Evolutionary conservation across 1,139 yeast species (phyloP).

Genomic region (Zygosaccharomyces sapae): DNA sequence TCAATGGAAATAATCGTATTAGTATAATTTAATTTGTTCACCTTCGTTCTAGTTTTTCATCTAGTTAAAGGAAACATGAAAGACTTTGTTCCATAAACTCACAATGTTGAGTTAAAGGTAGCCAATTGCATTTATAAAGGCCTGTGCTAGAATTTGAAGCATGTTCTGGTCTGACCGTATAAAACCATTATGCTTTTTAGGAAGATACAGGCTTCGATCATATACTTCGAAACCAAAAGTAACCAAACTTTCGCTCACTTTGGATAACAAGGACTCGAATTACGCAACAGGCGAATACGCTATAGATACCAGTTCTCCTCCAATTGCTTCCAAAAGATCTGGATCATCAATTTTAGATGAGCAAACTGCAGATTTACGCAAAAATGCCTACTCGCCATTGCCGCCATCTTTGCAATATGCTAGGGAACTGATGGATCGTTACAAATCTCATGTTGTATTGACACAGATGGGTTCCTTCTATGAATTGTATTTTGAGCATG

Average conservation of each 20-base stretch:
- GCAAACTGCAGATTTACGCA: neutral
- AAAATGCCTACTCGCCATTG: slow-evolving; percentile 6
- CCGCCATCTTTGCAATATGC: slow-evolving; percentile 36
- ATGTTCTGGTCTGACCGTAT: neutral
- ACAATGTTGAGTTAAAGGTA: neutral
- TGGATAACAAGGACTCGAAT: neutral
- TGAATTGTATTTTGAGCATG: slow-evolving; percentile 86
- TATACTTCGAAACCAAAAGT: slow-evolving; percentile 6
- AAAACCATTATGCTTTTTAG: neutral
- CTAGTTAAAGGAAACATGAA: no score
- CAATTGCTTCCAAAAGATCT: neutral
- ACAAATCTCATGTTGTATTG: slow-evolving; percentile 69
- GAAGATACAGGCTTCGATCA: slow-evolving; percentile 5
- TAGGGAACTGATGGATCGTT: slow-evolving; percentile 44
- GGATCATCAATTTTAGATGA: neutral
- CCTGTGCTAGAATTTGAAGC: neutral
- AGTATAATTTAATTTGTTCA: no score
- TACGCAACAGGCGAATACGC: neutral
- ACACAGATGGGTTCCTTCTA: slow-evolving; percentile 91
- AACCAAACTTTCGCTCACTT: slow-evolving; percentile 9
- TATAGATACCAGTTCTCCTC: slow-evolving; percentile 7
- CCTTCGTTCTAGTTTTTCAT: no score
- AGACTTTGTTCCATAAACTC: no score
- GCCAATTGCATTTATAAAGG: neutral
- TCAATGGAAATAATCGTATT: neutral